phyloP scores from a whole-genome alignment of 1,139 yeast genomes.

The Fermentozyma sake region DNA sequence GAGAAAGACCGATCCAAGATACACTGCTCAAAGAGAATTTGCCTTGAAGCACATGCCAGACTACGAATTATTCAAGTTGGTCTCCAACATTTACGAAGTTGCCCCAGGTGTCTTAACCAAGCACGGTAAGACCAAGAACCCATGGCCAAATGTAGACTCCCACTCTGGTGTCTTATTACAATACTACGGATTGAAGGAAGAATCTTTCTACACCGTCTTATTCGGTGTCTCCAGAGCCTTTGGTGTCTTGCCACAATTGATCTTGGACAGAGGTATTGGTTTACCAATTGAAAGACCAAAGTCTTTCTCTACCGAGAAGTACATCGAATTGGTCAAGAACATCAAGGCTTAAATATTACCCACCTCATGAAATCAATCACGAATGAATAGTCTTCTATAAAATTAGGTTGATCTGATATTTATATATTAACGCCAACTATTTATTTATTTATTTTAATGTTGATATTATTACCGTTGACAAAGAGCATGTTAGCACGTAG shows the following conservation, averaged over 20 bases:
- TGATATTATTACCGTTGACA: too few species aligned
- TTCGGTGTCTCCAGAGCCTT: constrained; percentile 98
- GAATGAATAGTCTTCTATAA: too few species aligned
- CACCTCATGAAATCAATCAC: too few species aligned
- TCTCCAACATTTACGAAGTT: constrained; percentile 85
- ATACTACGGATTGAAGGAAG: constrained; percentile 94
- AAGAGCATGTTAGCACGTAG: too few species aligned
- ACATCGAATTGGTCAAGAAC: constrained; percentile 57
- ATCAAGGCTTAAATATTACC: constrained; percentile 24
- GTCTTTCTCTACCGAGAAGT: constrained; percentile 77
- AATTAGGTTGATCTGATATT: constrained; percentile 9
- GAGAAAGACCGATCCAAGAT: constrained; percentile 97
- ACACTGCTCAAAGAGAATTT: constrained; percentile 95
- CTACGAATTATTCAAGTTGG: constrained; percentile 87
- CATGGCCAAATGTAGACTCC: constrained; percentile 98
- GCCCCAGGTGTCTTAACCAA: constrained; percentile 93
- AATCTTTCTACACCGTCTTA: constrained; percentile 93
- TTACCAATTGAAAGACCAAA: constrained; percentile 97
- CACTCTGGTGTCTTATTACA: constrained; percentile 96
- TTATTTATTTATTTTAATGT: constrained; percentile 8
- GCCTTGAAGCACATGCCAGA: constrained; percentile 97
- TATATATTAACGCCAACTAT: constrained; percentile 8
- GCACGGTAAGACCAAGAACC: constrained; percentile 98
- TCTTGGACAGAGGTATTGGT: constrained; percentile 94
- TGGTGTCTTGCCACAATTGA: constrained; percentile 95